Evolutionary conservation across 2,329 filamentous ascomycete species (phyloP), one percentile per base, ranked within the genome.

Genomic region (Samsoniella hepiali): DNA sequence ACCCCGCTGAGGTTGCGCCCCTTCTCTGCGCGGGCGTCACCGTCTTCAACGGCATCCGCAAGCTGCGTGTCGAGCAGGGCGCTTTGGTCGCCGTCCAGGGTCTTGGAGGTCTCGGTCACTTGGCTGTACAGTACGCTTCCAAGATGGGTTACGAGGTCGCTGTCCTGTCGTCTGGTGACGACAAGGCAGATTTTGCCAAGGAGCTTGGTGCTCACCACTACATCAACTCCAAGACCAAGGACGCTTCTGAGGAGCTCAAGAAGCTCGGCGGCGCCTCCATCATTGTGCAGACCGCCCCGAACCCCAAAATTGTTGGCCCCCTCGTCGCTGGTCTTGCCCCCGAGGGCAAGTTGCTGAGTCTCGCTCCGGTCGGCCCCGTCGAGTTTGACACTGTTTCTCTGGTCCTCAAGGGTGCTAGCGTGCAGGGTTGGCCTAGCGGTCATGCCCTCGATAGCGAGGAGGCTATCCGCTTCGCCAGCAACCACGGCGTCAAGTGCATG

Each of bases 71-170:
- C 51, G 77, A 80, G 68, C 79, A 82, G 63, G 84, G 84, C 10
- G 78, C 75, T n/a, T 65, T 81, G 0, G 81, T 87, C 0, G 84
- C 83, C 29, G 71, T 87, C 29, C 86, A 93, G 66, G 91, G 90
- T 15, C 79, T 94, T 3, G 87, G 92, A 58, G 91, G 91, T 1
- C 81, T 93, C 0, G 91, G 91, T 2, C 91, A 94, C 73, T 74
- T 94, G 36, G 91, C 89, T 0, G 86, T 93, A 36, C 90, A 93
- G 72, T 93, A 88, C 72, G 89, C 89, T 5, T 79, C 79, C 57
- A 87, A 87, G 75, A 91, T 93, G 89, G 91, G 91, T 5, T 93
- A 89, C 74, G 82, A 85, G 64, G 85, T 91, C 5, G 85, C 86
- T 1, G 91, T 88, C 0, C 81, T 93, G 58, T 89, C 85, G 10